Percentiles rank a stretch among this genome's conserved stretches.
Conservation (phyloP, 2,329 filamentous ascomycete species). For the Fusarium udum region DNA sequence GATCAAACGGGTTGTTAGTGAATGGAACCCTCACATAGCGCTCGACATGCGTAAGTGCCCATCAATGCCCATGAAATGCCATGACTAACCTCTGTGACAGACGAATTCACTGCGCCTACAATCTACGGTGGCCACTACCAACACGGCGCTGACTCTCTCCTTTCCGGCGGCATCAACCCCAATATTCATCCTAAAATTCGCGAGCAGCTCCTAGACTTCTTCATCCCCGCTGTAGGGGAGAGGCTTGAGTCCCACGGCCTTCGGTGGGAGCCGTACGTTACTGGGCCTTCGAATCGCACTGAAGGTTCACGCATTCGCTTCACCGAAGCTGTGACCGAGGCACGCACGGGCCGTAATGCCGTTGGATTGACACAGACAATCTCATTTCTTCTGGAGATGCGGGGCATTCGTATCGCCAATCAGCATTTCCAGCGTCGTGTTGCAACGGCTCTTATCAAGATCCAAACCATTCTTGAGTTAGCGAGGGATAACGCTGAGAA, state of each 20-base stretch:
- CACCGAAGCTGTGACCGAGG: conserved; percentile 9
- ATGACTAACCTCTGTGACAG: neutral
- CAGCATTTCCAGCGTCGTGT: conserved; percentile 24
- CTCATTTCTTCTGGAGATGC: conserved; percentile 4
- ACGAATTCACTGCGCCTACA: conserved; percentile 1
- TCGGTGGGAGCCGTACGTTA: conserved; percentile 11
- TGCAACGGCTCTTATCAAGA: conserved; percentile 1
- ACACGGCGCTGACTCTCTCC: neutral
- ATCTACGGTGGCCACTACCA: conserved; percentile 13
- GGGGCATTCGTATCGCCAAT: conserved; percentile 4
- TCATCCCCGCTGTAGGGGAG: conserved; percentile 1
- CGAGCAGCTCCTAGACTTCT: conserved; percentile 1
- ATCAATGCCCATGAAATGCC: rapidly evolving
- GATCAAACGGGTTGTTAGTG: neutral
- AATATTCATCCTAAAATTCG: conserved; percentile 17
- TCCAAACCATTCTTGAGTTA: conserved; percentile 13
- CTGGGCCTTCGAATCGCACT: neutral
- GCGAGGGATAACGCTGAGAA: neutral
- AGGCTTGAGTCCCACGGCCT: neutral
- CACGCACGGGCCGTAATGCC: conserved; percentile 1
- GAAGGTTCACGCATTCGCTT: neutral
- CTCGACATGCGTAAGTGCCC: conserved; percentile 6
- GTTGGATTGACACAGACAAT: conserved; percentile 5
- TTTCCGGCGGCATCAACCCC: neutral
- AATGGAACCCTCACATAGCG: conserved; percentile 10